A percentile compares a stretch with the other conserved stretches of the same genome.
Evolutionary conservation across 225 moss, liverwort and hornwort genomes (phyloP).

Genomic region (Thuidium tamariscinum): DNA sequence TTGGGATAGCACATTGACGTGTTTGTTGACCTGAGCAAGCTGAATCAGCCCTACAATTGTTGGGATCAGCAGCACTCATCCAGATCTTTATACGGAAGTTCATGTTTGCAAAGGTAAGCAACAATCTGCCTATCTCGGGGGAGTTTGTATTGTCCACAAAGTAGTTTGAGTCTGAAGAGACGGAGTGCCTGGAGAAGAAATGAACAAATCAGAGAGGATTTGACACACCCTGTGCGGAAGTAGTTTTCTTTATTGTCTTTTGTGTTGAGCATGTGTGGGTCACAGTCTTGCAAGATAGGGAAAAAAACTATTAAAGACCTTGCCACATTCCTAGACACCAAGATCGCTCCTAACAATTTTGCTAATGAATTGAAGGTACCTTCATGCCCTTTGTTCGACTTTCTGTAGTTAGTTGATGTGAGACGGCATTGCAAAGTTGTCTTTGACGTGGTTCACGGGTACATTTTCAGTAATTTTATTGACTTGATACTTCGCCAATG

Average conservation of each 20-base stretch:
- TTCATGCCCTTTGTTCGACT: background rate
- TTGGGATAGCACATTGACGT: background rate
- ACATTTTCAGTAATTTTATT: background rate
- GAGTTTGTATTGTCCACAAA: background rate
- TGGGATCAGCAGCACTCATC: slow-evolving; percentile 22
- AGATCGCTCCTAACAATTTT: slow-evolving; percentile 17
- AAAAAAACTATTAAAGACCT: slow-evolving; percentile 13
- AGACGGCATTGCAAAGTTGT: background rate
- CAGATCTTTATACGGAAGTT: slow-evolving; percentile 20
- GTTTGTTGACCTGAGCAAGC: slow-evolving; percentile 1
- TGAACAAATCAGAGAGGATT: background rate
- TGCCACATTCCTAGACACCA: slow-evolving; percentile 11
- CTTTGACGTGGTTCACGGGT: background rate
- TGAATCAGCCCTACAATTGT: slow-evolving; percentile 15
- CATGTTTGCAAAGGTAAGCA: slow-evolving; percentile 18
- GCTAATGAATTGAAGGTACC: slow-evolving; percentile 20
- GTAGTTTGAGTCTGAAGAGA: background rate
- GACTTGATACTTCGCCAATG: background rate
- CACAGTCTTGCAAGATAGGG: slow-evolving; percentile 14
- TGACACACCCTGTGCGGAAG: background rate
- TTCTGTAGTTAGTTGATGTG: background rate
- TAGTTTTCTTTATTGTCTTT: background rate
- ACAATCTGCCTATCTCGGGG: background rate
- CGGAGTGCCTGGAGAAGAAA: background rate
- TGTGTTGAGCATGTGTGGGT: background rate